These are phyloP conservation scores for Xylaria grammica DNA, from an alignment of 495 filamentous ascomycete species.

Conservation along the genomic window DNA sequence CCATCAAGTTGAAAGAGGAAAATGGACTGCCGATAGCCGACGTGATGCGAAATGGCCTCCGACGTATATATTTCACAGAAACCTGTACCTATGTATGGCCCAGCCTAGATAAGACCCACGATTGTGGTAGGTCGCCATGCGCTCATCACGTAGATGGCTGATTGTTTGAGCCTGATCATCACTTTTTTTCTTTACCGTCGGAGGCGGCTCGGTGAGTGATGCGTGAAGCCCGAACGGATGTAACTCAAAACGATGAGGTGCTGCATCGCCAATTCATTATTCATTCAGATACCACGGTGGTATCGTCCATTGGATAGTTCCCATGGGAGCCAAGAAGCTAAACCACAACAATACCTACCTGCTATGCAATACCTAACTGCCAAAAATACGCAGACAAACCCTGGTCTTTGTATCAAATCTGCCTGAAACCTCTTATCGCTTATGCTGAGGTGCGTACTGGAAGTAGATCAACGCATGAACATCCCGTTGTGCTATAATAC, in stretches of 20 bases:
- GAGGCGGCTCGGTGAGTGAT: conserved; percentile 21
- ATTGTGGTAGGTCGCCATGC: background rate
- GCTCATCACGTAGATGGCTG: background rate
- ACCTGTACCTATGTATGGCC: background rate
- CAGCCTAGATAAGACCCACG: background rate
- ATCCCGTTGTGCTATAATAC: background rate
- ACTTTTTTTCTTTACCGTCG: conserved; percentile 9
- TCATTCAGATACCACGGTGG: background rate
- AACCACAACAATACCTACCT: background rate
- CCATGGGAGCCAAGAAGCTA: conserved; percentile 3
- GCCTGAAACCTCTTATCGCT: conserved; percentile 1
- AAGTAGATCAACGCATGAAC: conserved; percentile 10
- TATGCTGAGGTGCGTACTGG: background rate
- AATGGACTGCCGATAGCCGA: background rate
- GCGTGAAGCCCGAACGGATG: conserved; percentile 15
- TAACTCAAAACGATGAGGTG: conserved; percentile 5
- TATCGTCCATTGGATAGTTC: background rate
- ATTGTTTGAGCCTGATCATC: conserved; percentile 3
- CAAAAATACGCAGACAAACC: too few relatives aligned
- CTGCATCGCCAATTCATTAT: conserved; percentile 3
- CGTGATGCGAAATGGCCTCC: background rate
- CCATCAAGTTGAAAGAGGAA: background rate
- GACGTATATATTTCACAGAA: background rate
- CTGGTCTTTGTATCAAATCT: background rate
- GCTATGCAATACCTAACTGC: background rate